A percentile compares a stretch with the other conserved stretches of the same genome.
Conservation (phyloP, 768 basidiomycete species). For the Psilocybe cubensis region DNA sequence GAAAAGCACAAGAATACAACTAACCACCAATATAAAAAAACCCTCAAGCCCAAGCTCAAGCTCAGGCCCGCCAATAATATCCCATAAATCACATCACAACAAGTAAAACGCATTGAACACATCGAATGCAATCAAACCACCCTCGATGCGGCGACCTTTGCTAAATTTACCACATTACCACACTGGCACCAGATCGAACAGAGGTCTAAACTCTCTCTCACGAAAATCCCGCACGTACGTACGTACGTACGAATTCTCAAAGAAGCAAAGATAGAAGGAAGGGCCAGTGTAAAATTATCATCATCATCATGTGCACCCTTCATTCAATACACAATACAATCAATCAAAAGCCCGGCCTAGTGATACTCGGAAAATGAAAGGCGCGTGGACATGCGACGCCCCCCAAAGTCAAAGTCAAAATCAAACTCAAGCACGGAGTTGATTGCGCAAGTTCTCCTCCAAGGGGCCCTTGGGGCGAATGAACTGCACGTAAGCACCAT, state of each 20-base stretch:
- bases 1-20: too few species aligned
- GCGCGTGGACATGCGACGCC: too few species aligned
- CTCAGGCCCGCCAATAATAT: too few species aligned
- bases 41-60: too few species aligned
- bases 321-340: neutral
- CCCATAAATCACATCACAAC: conserved; percentile 1
- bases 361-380: too few species aligned
- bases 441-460: conserved; percentile 83
- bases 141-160: conserved; percentile 14
- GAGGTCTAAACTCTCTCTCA: neutral
- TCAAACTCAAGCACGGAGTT: conserved; percentile 78
- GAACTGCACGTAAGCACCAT: conserved; percentile 95
- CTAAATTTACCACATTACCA: neutral
- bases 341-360: too few species aligned
- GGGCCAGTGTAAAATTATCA: neutral
- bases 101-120: conserved; percentile 5
- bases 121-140: neutral
- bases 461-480: conserved; percentile 88
- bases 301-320: too few species aligned
- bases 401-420: too few species aligned
- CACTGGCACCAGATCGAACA: conserved; percentile 10
- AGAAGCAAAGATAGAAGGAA: too few species aligned
- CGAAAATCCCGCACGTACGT: too few species aligned
- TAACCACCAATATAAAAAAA: too few species aligned
- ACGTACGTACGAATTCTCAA: too few species aligned